Evolutionary conservation across 495 filamentous ascomycete species (phyloP).

Genomic region (Penicillium subrubescens): DNA sequence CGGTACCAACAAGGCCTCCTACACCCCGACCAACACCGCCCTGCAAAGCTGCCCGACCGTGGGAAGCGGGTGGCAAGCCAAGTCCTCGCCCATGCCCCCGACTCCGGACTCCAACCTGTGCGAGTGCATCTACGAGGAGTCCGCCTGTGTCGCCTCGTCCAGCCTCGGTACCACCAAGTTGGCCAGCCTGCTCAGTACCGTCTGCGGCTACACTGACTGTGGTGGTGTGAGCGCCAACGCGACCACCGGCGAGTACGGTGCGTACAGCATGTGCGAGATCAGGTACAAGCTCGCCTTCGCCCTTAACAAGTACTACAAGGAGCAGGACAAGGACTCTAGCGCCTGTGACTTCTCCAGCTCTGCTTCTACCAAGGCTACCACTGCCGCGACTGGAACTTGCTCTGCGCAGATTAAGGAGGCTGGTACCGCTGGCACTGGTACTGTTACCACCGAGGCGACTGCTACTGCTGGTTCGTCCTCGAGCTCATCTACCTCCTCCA

Average conservation of each 20-base stretch:
- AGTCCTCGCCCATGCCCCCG: slow-evolving; percentile 69
- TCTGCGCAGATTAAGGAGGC: slow-evolving; percentile 58
- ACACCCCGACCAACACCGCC: slow-evolving; percentile 77
- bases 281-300: slow-evolving; percentile 78
- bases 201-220: slow-evolving; percentile 73
- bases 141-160: slow-evolving; percentile 67
- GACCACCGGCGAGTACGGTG: slow-evolving; percentile 76
- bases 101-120: slow-evolving; percentile 75
- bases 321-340: slow-evolving; percentile 51
- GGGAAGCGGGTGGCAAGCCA: slow-evolving; percentile 66
- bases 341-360: slow-evolving; percentile 80
- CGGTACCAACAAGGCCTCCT: slow-evolving; percentile 62
- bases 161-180: slow-evolving; percentile 54
- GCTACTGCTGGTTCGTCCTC: slow-evolving; percentile 39
- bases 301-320: slow-evolving; percentile 78
- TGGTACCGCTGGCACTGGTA: slow-evolving; percentile 64
- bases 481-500: slow-evolving; percentile 39
- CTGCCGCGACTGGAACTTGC: slow-evolving; percentile 55
- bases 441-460: slow-evolving; percentile 58
- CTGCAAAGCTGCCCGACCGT: slow-evolving; percentile 71
- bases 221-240: slow-evolving; percentile 70
- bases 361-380: slow-evolving; percentile 54
- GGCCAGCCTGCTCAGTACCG: slow-evolving; percentile 66
- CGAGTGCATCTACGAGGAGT: slow-evolving; percentile 73
- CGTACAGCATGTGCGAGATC: slow-evolving; percentile 85